Evolutionary conservation across 768 basidiomycete genomes (phyloP), one percentile per base, ranked within the genome.

Genomic region (Suillus luteus): DNA sequence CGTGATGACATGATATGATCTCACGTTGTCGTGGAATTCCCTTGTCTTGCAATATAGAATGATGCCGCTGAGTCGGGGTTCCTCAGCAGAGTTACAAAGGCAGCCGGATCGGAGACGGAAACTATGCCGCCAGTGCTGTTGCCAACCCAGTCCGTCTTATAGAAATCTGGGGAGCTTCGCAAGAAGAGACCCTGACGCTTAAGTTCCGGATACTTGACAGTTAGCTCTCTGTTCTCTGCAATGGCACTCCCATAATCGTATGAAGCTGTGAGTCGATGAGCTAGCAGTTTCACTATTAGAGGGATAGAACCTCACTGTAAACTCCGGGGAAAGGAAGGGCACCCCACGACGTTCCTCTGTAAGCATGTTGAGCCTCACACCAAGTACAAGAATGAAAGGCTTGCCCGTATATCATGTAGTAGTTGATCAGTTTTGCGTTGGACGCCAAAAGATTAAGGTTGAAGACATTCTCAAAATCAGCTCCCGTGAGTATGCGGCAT

Each of bases 361-460:
- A 57, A 67, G 44, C 22, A 22, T 27, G 15, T 10, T 70, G 27
- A 68, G 65, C 24, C 11, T 31, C 0, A 19, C 3, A 46, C 19
- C 51, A 43, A 46, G n/a, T 10, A 27, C 24, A 62, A 48, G 43
- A 44, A 44, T 38, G 9, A 40, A 15, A 7, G 61, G 33, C 77
- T 33, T 71, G 89, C 89, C 89, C 92, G 68, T 86, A 92, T 61
- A 92, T 67, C 93, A 95, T 94, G 75, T 95, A 95, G 65, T 90
- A 91, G 69, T 85, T 92, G 64, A 93, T 86, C 52, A 95, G 69
- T 70, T 93, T 95, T 1, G 86, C 90, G 74, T 93, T 94, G 57
- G 84, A 83, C 11, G 92, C 91, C 89, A 89, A 92, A 52, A 92
- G 80, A 60, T 90, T 79, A 63, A 86, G 81, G 68, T 95, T 86